These are phyloP conservation scores for Wallacemonas rigidus DNA, from an alignment of 208 protist genomes.

Conservation along the genomic window DNA sequence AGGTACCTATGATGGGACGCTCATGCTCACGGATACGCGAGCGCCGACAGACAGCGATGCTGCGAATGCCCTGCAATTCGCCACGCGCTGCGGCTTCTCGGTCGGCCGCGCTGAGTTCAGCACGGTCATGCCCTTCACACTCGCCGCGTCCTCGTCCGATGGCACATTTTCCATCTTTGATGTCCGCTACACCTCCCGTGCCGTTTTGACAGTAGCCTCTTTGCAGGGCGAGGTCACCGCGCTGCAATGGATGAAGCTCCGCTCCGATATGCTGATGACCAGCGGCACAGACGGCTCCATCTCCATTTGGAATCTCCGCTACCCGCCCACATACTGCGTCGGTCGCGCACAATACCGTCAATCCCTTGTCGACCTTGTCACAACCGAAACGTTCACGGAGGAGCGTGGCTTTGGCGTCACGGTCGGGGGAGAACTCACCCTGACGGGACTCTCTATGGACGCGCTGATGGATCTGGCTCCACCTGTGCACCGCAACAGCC, in stretches of 20 bases:
- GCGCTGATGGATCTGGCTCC: constrained; percentile 56
- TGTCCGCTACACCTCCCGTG: constrained; percentile 50
- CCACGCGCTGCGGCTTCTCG: constrained; percentile 35
- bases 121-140: constrained; percentile 57
- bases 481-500: constrained; percentile 2
- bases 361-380: constrained; percentile 52
- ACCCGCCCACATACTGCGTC: constrained; percentile 76
- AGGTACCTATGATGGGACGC: constrained; percentile 65
- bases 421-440: constrained; percentile 54
- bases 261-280: constrained; percentile 74
- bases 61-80: constrained; percentile 31
- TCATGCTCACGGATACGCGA: constrained; percentile 69
- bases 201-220: constrained; percentile 62
- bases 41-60: neutral
- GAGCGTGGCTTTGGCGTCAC: constrained; percentile 76
- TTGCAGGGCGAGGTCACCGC: constrained; percentile 73
- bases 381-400: constrained; percentile 63
- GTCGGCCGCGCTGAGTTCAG: constrained; percentile 64
- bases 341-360: constrained; percentile 66
- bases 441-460: constrained; percentile 41
- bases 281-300: constrained; percentile 80
- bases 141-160: constrained; percentile 65
- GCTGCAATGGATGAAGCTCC: constrained; percentile 66
- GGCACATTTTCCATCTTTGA: constrained; percentile 80
- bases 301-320: constrained; percentile 78